These are phyloP conservation scores for Schwanniomyces etchellsii DNA, from an alignment of 1,139 yeast genomes.

Conservation along the genomic window DNA sequence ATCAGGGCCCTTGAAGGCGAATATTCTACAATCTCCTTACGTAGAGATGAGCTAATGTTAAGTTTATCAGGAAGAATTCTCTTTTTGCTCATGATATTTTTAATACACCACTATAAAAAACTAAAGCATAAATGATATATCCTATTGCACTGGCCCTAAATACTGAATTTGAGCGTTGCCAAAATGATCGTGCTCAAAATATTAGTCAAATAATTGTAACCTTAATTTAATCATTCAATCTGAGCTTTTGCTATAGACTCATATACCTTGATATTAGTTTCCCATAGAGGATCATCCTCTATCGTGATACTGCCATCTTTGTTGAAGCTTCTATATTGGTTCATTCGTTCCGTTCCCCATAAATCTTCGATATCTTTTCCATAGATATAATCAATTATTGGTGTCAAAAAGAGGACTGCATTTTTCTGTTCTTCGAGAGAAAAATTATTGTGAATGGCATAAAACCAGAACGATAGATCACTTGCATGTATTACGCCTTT, in stretches of 20 bases:
- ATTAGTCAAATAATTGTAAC: too few species aligned
- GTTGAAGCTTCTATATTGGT: slow-evolving; percentile 3
- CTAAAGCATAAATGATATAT: too few species aligned
- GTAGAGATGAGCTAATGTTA: too few species aligned
- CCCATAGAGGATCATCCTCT: slow-evolving; percentile 3
- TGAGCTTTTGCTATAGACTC: slow-evolving; percentile 1
- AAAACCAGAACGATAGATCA: slow-evolving; percentile 7
- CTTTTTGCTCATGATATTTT: too few species aligned
- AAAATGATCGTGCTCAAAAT: too few species aligned
- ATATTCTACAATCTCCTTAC: too few species aligned
- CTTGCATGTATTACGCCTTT: slow-evolving; percentile 6
- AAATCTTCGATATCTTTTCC: slow-evolving; percentile 1
- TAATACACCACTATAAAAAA: too few species aligned
- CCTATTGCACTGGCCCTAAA: too few species aligned
- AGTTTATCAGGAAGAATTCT: too few species aligned
- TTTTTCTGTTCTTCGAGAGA: slow-evolving; percentile 3
- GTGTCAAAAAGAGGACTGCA: slow-evolving; percentile 3
- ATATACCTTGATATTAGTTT: slow-evolving; percentile 1
- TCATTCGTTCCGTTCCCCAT: slow-evolving; percentile 5
- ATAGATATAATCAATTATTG: slow-evolving; percentile 2
- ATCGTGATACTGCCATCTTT: slow-evolving; percentile 1
- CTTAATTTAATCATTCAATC: too few species aligned
- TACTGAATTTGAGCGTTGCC: too few species aligned
- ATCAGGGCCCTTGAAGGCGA: too few species aligned
- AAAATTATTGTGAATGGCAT: slow-evolving; percentile 1